Conservation (phyloP, 208 protist genomes). For the Naegleria gruberi region DNA sequence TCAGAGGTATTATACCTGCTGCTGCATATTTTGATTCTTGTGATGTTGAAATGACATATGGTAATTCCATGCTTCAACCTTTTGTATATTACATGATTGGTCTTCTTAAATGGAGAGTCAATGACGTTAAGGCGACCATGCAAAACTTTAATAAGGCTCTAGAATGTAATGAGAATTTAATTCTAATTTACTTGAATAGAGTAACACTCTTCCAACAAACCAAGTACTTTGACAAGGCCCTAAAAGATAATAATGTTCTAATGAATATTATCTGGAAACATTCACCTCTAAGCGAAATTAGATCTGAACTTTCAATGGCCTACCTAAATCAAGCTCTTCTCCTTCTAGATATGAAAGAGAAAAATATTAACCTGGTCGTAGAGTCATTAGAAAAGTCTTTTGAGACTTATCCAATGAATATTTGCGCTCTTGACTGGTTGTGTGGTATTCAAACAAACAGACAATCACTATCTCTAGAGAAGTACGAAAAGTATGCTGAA, state of each 20-base stretch:
- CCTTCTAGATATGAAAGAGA: background rate
- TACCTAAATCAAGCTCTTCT: background rate
- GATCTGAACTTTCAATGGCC: background rate
- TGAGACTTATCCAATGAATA: background rate
- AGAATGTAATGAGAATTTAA: background rate
- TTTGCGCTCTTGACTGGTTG: background rate
- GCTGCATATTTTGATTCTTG: background rate
- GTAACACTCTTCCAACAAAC: background rate
- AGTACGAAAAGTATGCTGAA: background rate
- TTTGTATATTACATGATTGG: background rate
- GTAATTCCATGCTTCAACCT: background rate
- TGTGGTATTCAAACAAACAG: background rate
- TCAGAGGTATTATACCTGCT: background rate
- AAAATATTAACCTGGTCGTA: background rate
- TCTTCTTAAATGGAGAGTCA: background rate
- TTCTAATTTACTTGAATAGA: background rate
- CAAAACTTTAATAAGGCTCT: background rate
- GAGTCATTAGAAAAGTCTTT: background rate
- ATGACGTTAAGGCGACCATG: background rate
- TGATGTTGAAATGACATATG: background rate
- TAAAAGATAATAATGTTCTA: background rate
- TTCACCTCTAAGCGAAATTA: background rate
- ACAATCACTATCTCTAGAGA: background rate
- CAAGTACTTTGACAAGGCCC: background rate
- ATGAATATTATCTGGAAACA: background rate